Percentiles rank a stretch among this genome's conserved stretches.
phyloP scores from a whole-genome alignment of 2,329 filamentous ascomycete species.

The Metarhizium rileyi region DNA sequence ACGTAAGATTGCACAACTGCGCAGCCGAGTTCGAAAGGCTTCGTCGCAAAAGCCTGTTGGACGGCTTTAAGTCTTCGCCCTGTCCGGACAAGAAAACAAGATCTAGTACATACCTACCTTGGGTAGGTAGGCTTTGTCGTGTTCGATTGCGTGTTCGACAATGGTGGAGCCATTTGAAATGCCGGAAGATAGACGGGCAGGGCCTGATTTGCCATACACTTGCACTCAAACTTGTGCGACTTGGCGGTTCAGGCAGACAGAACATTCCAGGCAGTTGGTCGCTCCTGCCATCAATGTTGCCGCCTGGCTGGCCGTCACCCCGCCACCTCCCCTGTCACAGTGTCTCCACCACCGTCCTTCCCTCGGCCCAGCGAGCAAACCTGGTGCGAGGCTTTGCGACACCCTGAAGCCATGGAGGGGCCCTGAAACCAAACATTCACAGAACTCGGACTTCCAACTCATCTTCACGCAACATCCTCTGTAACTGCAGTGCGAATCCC shows the following conservation, averaged over 20 bases:
- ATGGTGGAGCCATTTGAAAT: background rate
- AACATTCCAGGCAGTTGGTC: background rate
- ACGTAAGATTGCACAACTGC: background rate
- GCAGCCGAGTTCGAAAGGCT: background rate
- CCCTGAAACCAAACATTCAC: background rate
- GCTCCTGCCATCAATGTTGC: background rate
- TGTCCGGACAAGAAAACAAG: background rate
- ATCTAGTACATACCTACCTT: no score
- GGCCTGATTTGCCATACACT: no score
- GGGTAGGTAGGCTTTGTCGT: no score
- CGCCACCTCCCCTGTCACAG: background rate
- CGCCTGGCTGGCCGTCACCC: background rate
- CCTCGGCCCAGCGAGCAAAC: constrained; percentile 8
- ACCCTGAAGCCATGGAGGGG: constrained; percentile 4
- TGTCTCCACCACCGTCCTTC: background rate
- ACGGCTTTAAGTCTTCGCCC: background rate
- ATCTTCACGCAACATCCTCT: background rate
- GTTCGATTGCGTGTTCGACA: no score
- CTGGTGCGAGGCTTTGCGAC: background rate
- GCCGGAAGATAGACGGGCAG: no score
- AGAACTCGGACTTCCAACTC: background rate
- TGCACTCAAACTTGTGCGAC: no score
- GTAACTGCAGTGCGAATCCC: background rate
- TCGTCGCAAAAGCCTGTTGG: background rate
- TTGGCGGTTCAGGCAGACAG: no score